Conservation (phyloP, 352 stramenopile species). For the Ophiocytium majus region DNA sequence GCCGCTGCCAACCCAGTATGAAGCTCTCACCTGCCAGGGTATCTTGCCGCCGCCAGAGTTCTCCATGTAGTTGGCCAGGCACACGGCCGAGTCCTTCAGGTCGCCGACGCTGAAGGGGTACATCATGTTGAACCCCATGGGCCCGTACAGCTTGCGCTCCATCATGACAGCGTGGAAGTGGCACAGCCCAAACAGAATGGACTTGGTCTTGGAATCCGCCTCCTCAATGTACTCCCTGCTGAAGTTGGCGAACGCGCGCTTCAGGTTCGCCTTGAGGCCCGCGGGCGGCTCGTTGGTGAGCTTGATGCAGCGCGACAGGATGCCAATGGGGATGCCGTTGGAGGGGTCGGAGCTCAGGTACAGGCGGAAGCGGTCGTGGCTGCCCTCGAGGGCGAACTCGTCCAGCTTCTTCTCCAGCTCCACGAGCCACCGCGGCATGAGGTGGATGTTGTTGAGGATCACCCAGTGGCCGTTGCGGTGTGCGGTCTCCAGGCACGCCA, state of each 20-base stretch:
- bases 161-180: slow-evolving; percentile 95
- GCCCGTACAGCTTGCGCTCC: slow-evolving; percentile 94
- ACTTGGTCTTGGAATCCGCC: slow-evolving; percentile 88
- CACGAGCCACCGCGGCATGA: slow-evolving; percentile 92
- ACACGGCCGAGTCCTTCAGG: slow-evolving; percentile 87
- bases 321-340: slow-evolving; percentile 86
- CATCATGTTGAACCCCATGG: slow-evolving; percentile 97
- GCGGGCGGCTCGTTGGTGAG: slow-evolving; percentile 91
- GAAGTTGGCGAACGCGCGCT: slow-evolving; percentile 92
- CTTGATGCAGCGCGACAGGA: slow-evolving; percentile 93
- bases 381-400: slow-evolving; percentile 85
- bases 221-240: slow-evolving; percentile 92
- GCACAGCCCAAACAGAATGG: slow-evolving; percentile 93
- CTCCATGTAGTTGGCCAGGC: slow-evolving; percentile 92
- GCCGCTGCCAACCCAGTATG: too few relatives aligned
- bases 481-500: slow-evolving; percentile 87
- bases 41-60: slow-evolving; percentile 87
- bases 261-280: slow-evolving; percentile 91
- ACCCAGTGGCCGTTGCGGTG: slow-evolving; percentile 95
- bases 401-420: slow-evolving; percentile 95
- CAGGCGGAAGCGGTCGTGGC: slow-evolving; percentile 87
- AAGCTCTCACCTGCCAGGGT: too few relatives aligned
- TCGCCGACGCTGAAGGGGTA: slow-evolving; percentile 95
- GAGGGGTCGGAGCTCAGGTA: slow-evolving; percentile 90
- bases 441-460: slow-evolving; percentile 95